These are phyloP conservation scores for Picea glauca DNA, from an alignment of 75 land plant genomes.

Conservation along the genomic window DNA sequence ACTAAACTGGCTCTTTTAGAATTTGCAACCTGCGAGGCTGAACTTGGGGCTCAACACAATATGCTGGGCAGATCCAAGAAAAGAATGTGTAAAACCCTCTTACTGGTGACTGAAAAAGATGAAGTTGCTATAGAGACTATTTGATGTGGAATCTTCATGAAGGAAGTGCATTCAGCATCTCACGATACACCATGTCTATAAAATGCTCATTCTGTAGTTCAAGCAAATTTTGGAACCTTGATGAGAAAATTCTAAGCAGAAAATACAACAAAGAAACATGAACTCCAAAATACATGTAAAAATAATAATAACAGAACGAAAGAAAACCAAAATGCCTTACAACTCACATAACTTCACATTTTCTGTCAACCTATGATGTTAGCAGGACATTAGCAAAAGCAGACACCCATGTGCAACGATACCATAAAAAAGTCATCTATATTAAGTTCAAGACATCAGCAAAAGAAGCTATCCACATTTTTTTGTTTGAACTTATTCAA, in stretches of 20 bases:
- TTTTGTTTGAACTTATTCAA: not conserved
- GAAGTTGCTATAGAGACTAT: not conserved
- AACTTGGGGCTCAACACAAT: slow-evolving; percentile 4
- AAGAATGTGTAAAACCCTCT: not conserved
- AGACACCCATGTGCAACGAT: not conserved
- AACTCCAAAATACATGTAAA: not conserved
- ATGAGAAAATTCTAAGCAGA: not conserved
- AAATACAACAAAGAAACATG: not conserved
- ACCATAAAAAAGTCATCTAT: too few species aligned
- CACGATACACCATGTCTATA: slow-evolving; percentile 54
- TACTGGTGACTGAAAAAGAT: not conserved
- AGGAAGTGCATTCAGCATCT: slow-evolving; percentile 45
- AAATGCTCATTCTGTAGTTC: slow-evolving; percentile 43
- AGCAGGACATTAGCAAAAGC: not conserved
- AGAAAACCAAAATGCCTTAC: not conserved
- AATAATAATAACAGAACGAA: not conserved
- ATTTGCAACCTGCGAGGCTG: not conserved
- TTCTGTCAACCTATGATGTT: slow-evolving; percentile 2
- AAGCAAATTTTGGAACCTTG: not conserved
- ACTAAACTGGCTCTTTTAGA: not conserved
- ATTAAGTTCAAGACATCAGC: not conserved
- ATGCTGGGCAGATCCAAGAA: not conserved
- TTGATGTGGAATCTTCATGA: slow-evolving; percentile 5
- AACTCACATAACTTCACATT: not conserved
- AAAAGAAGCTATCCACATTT: not conserved